These are phyloP conservation scores for Wickerhamiella kazuoi DNA, from an alignment of 805 yeast species.

Conservation along the genomic window DNA sequence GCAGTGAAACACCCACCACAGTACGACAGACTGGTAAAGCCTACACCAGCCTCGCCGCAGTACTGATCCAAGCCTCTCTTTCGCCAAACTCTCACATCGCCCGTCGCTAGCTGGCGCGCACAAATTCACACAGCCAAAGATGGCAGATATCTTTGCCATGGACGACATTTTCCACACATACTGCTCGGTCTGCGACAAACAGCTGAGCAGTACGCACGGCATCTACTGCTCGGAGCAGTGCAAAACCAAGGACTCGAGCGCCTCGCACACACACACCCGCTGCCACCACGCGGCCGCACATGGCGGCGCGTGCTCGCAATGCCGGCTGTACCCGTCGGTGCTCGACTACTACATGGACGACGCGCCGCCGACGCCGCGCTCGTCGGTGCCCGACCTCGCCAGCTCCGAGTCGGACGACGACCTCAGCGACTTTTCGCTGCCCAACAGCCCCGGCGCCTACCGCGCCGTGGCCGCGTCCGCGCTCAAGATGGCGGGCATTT, in stretches of 20 bases:
- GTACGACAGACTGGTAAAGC: background rate
- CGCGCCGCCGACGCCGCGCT: background rate
- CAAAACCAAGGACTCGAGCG: constrained; percentile 14
- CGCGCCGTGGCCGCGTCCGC: background rate
- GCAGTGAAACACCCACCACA: background rate
- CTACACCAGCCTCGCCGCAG: background rate
- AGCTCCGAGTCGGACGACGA: constrained; percentile 1
- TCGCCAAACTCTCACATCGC: background rate
- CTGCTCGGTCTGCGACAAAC: constrained; percentile 23
- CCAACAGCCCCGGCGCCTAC: constrained; percentile 1
- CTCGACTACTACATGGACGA: constrained; percentile 7
- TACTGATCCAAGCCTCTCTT: background rate
- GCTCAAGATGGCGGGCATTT: background rate
- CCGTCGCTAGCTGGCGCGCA: background rate
- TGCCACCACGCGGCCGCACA: background rate
- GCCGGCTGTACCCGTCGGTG: constrained; percentile 6
- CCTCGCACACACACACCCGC: background rate
- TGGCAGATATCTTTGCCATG: no score
- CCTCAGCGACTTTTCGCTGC: constrained; percentile 3
- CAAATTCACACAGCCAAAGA: no score
- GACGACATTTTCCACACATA: constrained; percentile 14
- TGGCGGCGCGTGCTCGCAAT: background rate
- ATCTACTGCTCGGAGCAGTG: constrained; percentile 22
- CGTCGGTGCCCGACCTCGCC: background rate
- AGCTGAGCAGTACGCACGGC: constrained; percentile 12